Conservation (phyloP, 1,284 basidiomycete species). For the Puccinia sorghi region DNA sequence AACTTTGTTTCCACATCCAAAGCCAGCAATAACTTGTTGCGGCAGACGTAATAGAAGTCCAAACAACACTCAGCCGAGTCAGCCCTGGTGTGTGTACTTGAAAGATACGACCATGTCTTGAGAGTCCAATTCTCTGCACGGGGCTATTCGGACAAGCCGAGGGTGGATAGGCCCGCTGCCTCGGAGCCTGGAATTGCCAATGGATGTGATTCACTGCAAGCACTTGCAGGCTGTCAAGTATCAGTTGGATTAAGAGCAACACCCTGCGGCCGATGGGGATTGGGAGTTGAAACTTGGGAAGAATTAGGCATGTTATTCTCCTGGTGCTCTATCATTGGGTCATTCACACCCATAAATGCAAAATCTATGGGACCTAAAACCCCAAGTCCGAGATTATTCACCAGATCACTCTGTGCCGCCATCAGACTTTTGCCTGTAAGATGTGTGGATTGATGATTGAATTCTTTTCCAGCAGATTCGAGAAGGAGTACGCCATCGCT, state of each 20-base stretch:
- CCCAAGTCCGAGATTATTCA: constrained; percentile 56
- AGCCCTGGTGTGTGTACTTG: constrained; percentile 52
- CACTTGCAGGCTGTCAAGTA: neutral
- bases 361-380: constrained; percentile 55
- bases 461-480: constrained; percentile 60
- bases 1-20: constrained; percentile 52
- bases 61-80: constrained; percentile 53
- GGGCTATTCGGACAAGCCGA: constrained; percentile 1
- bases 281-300: constrained; percentile 27
- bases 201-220: constrained; percentile 20
- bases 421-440: constrained; percentile 58
- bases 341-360: constrained; percentile 59
- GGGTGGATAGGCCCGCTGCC: constrained; percentile 14
- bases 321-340: constrained; percentile 56
- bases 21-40: constrained; percentile 52
- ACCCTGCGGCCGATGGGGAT: constrained; percentile 1
- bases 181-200: constrained; percentile 10
- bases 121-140: constrained; percentile 19
- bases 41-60: constrained; percentile 55
- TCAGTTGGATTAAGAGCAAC: constrained; percentile 9
- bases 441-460: constrained; percentile 55
- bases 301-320: constrained; percentile 40
- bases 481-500: constrained; percentile 59
- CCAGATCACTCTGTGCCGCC: constrained; percentile 59
- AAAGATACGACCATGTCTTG: constrained; percentile 52